These are phyloP conservation scores for Aphanocladium album DNA, from an alignment of 2,329 filamentous ascomycete species.

Conservation along the genomic window DNA sequence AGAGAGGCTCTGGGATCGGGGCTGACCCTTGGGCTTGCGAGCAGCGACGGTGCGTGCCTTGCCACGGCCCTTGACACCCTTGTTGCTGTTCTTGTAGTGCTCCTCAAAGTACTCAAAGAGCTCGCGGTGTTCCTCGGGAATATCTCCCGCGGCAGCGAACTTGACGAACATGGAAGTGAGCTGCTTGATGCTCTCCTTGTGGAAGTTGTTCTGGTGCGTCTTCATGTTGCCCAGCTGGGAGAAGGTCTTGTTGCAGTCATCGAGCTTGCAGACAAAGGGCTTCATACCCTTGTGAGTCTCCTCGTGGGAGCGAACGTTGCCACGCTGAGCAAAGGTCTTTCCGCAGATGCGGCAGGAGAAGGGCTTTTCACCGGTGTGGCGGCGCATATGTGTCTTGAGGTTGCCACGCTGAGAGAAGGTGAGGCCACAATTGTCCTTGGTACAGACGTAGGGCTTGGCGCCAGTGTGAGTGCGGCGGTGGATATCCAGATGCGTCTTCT, in stretches of 20 bases:
- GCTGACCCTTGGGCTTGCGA: constrained; percentile 24
- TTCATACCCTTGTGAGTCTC: constrained; percentile 62
- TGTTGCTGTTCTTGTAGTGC: constrained; percentile 97
- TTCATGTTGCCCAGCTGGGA: constrained; percentile 91
- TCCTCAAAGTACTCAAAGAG: constrained; percentile 79
- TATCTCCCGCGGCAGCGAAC: constrained; percentile 49
- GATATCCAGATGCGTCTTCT: constrained; percentile 90
- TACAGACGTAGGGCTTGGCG: constrained; percentile 77
- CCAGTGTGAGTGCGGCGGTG: constrained; percentile 86
- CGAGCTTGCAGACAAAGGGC: constrained; percentile 74
- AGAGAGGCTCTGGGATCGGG: constrained; percentile 21
- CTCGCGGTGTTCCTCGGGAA: constrained; percentile 65
- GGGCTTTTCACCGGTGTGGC: constrained; percentile 83
- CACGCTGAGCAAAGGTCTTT: constrained; percentile 78
- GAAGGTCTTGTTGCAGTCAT: constrained; percentile 81
- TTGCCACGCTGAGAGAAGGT: constrained; percentile 89
- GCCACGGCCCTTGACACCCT: constrained; percentile 93
- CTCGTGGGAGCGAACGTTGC: constrained; percentile 54
- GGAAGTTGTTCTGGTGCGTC: constrained; percentile 94
- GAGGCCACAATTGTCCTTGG: constrained; percentile 66
- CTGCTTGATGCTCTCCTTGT: constrained; percentile 64
- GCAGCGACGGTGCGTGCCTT: constrained; percentile 66
- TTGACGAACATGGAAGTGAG: constrained; percentile 67
- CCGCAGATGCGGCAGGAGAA: constrained; percentile 75
- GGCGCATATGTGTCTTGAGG: constrained; percentile 82